These are phyloP conservation scores for Neofusicoccum cordaticola DNA, from an alignment of 2,329 filamentous ascomycete species.

Conservation along the genomic window DNA sequence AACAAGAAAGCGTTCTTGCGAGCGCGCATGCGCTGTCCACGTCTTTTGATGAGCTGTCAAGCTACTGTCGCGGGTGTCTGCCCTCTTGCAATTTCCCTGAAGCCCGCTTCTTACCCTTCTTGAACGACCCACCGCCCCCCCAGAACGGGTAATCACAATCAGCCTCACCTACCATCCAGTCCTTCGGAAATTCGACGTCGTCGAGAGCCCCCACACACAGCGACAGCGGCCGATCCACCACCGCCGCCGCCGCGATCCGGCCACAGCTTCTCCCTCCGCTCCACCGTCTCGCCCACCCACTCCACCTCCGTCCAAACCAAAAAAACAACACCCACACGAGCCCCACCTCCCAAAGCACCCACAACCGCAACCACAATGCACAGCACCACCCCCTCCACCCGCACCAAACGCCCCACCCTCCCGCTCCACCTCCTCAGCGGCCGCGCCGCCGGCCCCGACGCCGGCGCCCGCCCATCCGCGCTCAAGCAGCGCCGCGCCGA, in stretches of 20 bases:
- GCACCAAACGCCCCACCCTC: not conserved
- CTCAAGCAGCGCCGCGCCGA: not conserved
- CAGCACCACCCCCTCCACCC: not conserved
- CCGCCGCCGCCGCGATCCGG: not conserved
- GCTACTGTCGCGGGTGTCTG: not conserved
- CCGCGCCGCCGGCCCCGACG: not conserved
- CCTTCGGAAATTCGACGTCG: too few relatives aligned
- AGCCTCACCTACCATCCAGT: too few relatives aligned
- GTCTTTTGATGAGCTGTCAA: not conserved
- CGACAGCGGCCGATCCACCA: not conserved
- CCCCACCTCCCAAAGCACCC: not conserved
- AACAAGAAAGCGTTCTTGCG: too few relatives aligned
- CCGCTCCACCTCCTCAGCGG: not conserved
- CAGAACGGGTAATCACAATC: too few relatives aligned
- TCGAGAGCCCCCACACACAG: not conserved
- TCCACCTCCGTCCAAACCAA: too few relatives aligned
- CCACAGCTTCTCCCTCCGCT: not conserved
- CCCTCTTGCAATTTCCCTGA: not conserved
- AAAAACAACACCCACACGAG: not conserved
- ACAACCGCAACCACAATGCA: not conserved
- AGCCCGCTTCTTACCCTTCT: too few relatives aligned
- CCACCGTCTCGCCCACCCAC: not conserved
- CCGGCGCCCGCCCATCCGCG: not conserved
- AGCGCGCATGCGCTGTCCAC: too few relatives aligned
- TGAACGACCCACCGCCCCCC: too few relatives aligned